phyloP scores from a whole-genome alignment of 306 rosid species.

The Fragaria vesca region DNA sequence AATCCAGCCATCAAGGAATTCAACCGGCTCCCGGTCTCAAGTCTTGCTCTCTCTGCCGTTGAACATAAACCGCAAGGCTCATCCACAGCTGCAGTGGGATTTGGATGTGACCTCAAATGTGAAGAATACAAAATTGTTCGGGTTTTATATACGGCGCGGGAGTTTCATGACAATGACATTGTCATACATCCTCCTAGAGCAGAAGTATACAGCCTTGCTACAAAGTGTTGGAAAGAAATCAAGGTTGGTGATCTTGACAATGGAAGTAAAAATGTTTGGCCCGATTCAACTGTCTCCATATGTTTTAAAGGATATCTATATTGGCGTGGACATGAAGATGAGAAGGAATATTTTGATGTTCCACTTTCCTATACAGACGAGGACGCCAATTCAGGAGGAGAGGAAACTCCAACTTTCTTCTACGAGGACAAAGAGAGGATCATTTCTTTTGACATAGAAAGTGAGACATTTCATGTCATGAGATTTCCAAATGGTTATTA shows the following conservation, averaged over 20 bases:
- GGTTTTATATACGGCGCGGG: not conserved
- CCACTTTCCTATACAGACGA: not conserved
- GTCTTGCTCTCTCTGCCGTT: not conserved
- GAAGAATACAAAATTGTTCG: conserved; percentile 1
- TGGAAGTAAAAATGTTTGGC: not conserved
- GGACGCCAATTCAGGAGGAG: not conserved
- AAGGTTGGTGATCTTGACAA: not conserved
- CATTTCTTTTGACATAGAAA: conserved; percentile 2
- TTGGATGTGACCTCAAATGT: not conserved
- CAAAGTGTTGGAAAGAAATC: conserved; percentile 20
- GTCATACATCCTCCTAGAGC: not conserved
- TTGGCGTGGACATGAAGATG: not conserved
- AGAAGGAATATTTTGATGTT: not conserved
- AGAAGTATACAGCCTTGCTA: conserved; percentile 1
- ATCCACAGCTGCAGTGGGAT: conserved; percentile 1
- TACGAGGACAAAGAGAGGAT: not conserved
- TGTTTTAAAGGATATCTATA: not conserved
- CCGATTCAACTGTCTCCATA: not conserved
- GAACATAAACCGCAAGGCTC: not conserved
- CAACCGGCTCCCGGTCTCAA: not conserved
- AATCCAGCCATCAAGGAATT: not conserved
- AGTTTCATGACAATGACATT: not conserved
- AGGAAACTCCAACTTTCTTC: not conserved
- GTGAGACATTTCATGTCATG: not conserved
- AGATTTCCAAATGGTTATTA: not conserved